A percentile compares a stretch with the other conserved stretches of the same genome.
Conservation (phyloP, 2,329 filamentous ascomycete species). For the Raffaelea deltoideospora region DNA sequence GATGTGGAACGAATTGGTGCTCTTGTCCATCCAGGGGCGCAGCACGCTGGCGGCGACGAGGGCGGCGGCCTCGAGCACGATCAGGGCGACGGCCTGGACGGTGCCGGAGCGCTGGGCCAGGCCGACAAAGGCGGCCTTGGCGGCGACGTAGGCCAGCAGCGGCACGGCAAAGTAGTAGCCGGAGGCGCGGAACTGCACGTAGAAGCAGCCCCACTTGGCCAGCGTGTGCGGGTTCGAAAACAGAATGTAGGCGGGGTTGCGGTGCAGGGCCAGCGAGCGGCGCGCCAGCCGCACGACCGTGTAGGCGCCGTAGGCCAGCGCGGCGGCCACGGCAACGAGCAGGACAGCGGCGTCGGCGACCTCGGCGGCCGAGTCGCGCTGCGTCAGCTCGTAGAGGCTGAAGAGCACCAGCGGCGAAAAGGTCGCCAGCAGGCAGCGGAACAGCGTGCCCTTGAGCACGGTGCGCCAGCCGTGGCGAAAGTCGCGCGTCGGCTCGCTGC, state of each 20-base stretch:
- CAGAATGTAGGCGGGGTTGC: conserved; percentile 77
- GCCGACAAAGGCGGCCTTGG: conserved; percentile 71
- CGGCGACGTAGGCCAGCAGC: conserved; percentile 50
- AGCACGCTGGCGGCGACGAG: conserved; percentile 58
- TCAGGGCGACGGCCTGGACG: conserved; percentile 58
- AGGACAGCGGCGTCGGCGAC: conserved; percentile 67
- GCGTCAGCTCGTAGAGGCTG: conserved; percentile 71
- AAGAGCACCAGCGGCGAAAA: conserved; percentile 73
- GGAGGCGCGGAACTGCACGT: conserved; percentile 75
- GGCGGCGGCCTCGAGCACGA: conserved; percentile 59
- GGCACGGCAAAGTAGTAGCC: conserved; percentile 79
- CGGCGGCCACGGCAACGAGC: conserved; percentile 55
- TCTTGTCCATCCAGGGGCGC: conserved; percentile 88
- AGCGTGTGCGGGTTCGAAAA: conserved; percentile 71
- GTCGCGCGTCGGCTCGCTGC: conserved; percentile 51
- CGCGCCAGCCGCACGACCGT: conserved; percentile 74
- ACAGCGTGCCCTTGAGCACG: conserved; percentile 71
- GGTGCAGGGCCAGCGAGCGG: conserved; percentile 68
- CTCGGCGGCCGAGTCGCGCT: conserved; percentile 60
- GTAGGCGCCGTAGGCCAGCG: conserved; percentile 60
- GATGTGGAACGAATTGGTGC: conserved; percentile 79
- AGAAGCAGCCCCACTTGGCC: conserved; percentile 85
- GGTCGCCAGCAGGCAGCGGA: conserved; percentile 65
- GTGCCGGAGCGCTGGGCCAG: conserved; percentile 51
- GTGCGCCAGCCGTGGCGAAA: conserved; percentile 78